These are phyloP conservation scores for Pulveroboletus sp. DNA, from an alignment of 768 basidiomycete species.

Conservation along the genomic window DNA sequence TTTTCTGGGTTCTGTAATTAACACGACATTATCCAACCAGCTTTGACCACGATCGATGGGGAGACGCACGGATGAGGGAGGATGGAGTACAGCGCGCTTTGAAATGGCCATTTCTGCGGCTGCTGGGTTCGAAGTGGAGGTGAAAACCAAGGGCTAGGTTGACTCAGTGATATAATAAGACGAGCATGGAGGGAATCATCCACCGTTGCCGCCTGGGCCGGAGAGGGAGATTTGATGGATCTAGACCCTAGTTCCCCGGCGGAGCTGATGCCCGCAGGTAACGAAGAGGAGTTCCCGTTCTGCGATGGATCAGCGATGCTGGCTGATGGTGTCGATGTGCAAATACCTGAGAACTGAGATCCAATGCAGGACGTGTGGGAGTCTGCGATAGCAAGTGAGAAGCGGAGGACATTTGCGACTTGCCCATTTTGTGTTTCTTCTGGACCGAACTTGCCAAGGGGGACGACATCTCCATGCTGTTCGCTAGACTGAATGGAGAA, in stretches of 20 bases:
- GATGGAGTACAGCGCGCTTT: conserved; percentile 1
- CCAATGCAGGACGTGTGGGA: conserved; percentile 3
- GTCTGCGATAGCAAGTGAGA: conserved; percentile 5
- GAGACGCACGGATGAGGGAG: conserved; percentile 7
- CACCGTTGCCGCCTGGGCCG: conserved; percentile 15
- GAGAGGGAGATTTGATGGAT: conserved; percentile 9
- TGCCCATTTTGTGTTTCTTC: conserved; percentile 14
- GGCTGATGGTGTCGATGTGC: background rate
- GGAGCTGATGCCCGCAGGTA: conserved; percentile 4
- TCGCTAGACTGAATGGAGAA: no score
- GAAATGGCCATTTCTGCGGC: conserved; percentile 22
- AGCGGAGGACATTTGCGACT: conserved; percentile 3
- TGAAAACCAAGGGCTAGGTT: conserved; percentile 8
- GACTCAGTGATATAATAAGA: conserved; percentile 10
- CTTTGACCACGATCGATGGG: background rate
- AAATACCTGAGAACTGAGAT: conserved; percentile 20
- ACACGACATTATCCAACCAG: background rate
- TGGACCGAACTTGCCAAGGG: conserved; percentile 1
- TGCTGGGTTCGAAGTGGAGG: conserved; percentile 1
- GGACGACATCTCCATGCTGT: background rate
- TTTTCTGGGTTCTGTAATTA: conserved; percentile 9
- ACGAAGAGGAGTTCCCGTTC: conserved; percentile 16
- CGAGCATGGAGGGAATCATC: conserved; percentile 3
- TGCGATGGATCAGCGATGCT: conserved; percentile 16
- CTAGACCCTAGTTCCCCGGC: conserved; percentile 2